phyloP scores from a whole-genome alignment of 371 early-diverging fungal species.

The Syncephalastrum racemosum region DNA sequence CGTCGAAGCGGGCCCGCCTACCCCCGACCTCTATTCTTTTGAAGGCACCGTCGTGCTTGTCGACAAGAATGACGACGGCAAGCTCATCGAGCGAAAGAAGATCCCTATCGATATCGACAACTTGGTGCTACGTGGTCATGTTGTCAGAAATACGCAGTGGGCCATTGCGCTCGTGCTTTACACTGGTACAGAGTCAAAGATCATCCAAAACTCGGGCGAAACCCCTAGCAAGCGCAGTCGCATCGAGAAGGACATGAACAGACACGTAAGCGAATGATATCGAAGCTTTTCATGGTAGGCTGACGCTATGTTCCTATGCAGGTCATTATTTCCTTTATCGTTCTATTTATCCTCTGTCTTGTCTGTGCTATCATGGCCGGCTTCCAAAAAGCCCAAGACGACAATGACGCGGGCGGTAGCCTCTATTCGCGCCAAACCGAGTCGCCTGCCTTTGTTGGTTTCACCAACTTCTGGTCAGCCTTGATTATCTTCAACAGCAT shows the following conservation, averaged over 20 bases:
- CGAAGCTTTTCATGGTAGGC: neutral
- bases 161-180: slow-evolving; percentile 83
- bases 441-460: slow-evolving; percentile 46
- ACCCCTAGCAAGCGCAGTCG: slow-evolving; percentile 88
- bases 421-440: slow-evolving; percentile 37
- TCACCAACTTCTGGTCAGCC: slow-evolving; percentile 60
- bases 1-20: slow-evolving; percentile 73
- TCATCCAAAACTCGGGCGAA: slow-evolving; percentile 82
- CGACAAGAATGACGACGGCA: slow-evolving; percentile 14
- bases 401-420: slow-evolving; percentile 24
- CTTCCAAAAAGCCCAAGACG: slow-evolving; percentile 40
- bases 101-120: slow-evolving; percentile 78
- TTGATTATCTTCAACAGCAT: slow-evolving; percentile 92
- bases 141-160: slow-evolving; percentile 87
- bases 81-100: slow-evolving; percentile 31
- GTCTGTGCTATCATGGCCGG: slow-evolving; percentile 71
- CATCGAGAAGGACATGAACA: slow-evolving; percentile 89
- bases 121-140: slow-evolving; percentile 88
- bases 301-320: slow-evolving; percentile 16
- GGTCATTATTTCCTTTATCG: slow-evolving; percentile 76
- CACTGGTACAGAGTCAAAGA: slow-evolving; percentile 93
- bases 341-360: slow-evolving; percentile 71
- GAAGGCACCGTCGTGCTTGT: slow-evolving; percentile 57
- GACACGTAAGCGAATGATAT: slow-evolving; percentile 56
- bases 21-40: slow-evolving; percentile 66